Conservation (phyloP, 371 early-diverging fungal genomes). For the Sanchytrium tribonematis region DNA sequence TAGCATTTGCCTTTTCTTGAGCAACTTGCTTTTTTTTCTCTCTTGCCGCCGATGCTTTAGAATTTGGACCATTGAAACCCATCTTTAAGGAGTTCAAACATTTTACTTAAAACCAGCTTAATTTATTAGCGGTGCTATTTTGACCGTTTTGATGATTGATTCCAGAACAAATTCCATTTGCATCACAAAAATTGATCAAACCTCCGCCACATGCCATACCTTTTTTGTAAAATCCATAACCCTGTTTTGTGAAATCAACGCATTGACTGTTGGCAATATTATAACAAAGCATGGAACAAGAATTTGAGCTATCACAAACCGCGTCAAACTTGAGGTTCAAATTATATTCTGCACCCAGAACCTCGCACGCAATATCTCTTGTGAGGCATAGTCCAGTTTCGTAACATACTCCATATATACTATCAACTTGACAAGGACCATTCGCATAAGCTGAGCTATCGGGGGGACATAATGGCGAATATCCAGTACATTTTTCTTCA, state of each 20-base stretch:
- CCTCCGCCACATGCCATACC: background rate
- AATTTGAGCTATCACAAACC: background rate
- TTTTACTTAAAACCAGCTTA: background rate
- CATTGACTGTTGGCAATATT: background rate
- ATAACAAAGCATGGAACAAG: background rate
- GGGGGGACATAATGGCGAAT: background rate
- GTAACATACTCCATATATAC: background rate
- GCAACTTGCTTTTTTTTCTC: background rate
- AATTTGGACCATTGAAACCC: background rate
- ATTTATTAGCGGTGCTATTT: background rate
- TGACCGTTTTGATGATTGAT: background rate
- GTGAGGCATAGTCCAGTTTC: background rate
- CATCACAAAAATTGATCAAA: background rate
- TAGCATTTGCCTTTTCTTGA: background rate
- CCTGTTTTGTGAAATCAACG: background rate
- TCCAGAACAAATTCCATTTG: background rate
- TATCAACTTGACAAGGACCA: background rate
- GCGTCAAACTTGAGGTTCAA: background rate
- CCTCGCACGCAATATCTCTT: background rate
- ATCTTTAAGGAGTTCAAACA: too few species aligned
- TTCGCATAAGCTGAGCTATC: background rate
- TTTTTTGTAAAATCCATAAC: background rate
- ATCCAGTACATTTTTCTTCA: background rate
- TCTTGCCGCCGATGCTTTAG: background rate
- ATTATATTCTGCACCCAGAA: background rate